Conservation (phyloP, 2,329 filamentous ascomycete genomes). For the Pseudogymnoascus sp. region DNA sequence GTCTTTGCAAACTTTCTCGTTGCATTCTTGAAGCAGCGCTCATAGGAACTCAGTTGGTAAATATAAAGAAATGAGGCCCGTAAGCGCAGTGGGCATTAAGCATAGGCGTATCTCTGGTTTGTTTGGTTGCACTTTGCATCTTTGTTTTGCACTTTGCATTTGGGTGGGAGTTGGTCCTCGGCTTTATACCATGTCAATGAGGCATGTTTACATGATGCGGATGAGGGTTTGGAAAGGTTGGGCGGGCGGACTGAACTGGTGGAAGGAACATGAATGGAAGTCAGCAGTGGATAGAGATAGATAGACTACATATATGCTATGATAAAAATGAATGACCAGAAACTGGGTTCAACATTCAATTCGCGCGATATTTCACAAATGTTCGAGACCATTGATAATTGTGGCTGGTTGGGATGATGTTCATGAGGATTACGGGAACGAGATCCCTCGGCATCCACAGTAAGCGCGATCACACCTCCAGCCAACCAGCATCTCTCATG, state of each 20-base stretch:
- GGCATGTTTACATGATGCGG: constrained; percentile 6
- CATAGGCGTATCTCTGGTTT: constrained; percentile 7
- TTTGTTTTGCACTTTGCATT: constrained; percentile 6
- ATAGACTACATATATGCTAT: constrained; percentile 6
- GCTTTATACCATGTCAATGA: constrained; percentile 8
- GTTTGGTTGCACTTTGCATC: constrained; percentile 6
- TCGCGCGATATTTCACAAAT: background rate
- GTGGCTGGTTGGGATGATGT: constrained; percentile 1
- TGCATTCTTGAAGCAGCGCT: constrained; percentile 40
- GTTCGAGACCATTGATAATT: background rate
- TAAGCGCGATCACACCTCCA: background rate
- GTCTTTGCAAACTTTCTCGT: constrained; percentile 57
- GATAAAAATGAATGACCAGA: background rate
- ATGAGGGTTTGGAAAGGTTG: background rate
- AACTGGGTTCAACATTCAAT: background rate
- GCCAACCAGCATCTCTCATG: background rate
- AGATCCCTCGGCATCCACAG: constrained; percentile 4
- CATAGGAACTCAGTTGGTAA: constrained; percentile 9
- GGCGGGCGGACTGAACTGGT: background rate
- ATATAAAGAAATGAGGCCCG: background rate
- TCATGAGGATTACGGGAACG: constrained; percentile 1
- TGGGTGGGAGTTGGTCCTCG: constrained; percentile 3
- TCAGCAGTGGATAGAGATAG: background rate
- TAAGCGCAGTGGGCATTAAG: constrained; percentile 6
- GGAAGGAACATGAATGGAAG: background rate